Conservation (phyloP, 495 filamentous ascomycete genomes). For the Penicillium goetzii region DNA sequence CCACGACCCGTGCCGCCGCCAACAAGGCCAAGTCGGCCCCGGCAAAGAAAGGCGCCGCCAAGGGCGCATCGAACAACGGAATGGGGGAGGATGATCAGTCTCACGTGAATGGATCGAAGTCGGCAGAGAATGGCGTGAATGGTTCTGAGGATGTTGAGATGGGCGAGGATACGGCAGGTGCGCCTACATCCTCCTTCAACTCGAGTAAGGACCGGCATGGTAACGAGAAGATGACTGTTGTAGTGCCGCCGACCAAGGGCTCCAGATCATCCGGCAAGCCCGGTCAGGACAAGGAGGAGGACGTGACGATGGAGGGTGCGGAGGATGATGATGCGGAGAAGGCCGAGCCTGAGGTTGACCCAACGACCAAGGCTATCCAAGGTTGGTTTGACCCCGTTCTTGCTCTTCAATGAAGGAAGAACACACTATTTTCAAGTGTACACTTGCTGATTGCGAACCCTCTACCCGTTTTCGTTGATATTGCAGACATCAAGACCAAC, state of each 20-base stretch:
- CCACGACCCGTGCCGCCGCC: conserved; percentile 48
- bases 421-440: neutral
- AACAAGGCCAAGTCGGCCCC: conserved; percentile 54
- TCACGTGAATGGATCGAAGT: conserved; percentile 71
- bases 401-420: conserved; percentile 3
- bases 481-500: conserved; percentile 87
- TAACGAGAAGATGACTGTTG: conserved; percentile 83
- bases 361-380: conserved; percentile 67
- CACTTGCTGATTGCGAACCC: conserved; percentile 12
- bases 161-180: conserved; percentile 71
- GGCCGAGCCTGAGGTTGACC: conserved; percentile 61
- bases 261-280: conserved; percentile 64
- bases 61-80: conserved; percentile 49
- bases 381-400: conserved; percentile 40
- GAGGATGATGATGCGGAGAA: conserved; percentile 57
- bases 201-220: conserved; percentile 72
- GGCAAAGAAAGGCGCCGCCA: conserved; percentile 53
- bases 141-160: conserved; percentile 80
- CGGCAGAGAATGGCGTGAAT: conserved; percentile 74
- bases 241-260: conserved; percentile 77
- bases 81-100: conserved; percentile 64
- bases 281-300: conserved; percentile 66
- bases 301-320: conserved; percentile 71
- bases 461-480: neutral
- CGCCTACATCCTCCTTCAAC: conserved; percentile 56